Base-by-base conservation (phyloP, 352 stramenopile species). In the Peronospora tabacina region DNA sequence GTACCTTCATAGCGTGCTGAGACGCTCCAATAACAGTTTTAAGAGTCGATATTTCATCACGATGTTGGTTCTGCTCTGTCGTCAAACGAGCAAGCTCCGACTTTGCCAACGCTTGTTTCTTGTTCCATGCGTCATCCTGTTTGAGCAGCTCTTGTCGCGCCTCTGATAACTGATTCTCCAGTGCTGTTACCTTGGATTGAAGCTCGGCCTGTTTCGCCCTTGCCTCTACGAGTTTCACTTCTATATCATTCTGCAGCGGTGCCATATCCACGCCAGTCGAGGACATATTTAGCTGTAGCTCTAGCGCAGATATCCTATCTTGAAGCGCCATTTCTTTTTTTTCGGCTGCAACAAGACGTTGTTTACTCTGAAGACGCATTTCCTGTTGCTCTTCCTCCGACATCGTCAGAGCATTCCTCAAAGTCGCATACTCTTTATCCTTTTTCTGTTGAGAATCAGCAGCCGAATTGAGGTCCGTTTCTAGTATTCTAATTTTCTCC, bases 301-400 rank as follows among this genome's bases (percentile, higher is more conserved):
- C 39, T 1, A 87, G 49, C 15, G 20, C 49, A 15, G 51, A 52
- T 5, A 85, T 49, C 5, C 61, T 66, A 19, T 84, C 66, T 7
- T 68, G 52, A 4, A 78, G 32, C 19, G 34, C 45, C 12, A 69
- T 49, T 44, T 83, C 64, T 39, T 70, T 71, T 5, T 47, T 54
- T 46, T 81, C 68, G 1, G 48, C 66, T 13, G 68, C 68, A 20
- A 73, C 29, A 51, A 83, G 49, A 17, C 67, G 62, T 54, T 87
- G 71, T 28, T 84, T 71, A 39, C 61, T 74, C 45, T 89, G 77
- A 40, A 71, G 68, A 10, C 66, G 70, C 38, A 89, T 56, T 42
- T 89, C 75, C 26, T 68, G 51, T n/a, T 73, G 49, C 39, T 84
- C 78, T 20, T 86, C 75, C 33, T 70, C 69, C 0, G 66, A 61